Conservation (phyloP, 495 filamentous ascomycete genomes). For the Pseudomonodictys pantanalensis region DNA sequence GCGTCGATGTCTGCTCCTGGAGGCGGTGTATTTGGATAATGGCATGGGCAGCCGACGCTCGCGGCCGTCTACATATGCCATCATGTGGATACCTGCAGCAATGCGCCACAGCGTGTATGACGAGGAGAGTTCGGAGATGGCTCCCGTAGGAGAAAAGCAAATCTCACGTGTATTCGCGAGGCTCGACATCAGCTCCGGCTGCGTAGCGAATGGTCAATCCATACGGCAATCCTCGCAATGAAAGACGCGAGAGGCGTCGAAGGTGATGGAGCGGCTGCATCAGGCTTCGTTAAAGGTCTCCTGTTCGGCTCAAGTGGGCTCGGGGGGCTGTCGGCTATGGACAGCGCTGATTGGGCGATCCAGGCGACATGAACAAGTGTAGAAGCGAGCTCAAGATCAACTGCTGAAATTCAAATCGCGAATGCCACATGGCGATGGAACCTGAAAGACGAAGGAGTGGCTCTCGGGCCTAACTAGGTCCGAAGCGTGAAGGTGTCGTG, state of each 20-base stretch:
- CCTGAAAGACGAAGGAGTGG: constrained; percentile 15
- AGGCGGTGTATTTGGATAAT: too few species aligned
- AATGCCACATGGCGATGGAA: constrained; percentile 32
- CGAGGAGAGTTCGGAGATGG: constrained; percentile 14
- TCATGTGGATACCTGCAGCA: constrained; percentile 5
- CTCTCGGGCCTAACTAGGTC: constrained; percentile 1
- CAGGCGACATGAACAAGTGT: constrained; percentile 7
- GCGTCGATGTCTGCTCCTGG: constrained; percentile 8
- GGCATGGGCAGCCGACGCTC: background rate
- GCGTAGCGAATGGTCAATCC: background rate
- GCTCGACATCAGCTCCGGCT: constrained; percentile 5
- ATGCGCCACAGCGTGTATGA: constrained; percentile 7
- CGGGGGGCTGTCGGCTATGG: constrained; percentile 1
- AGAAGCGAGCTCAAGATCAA: background rate
- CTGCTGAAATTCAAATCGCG: background rate
- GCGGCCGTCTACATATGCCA: constrained; percentile 3
- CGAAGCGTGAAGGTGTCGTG: constrained; percentile 10
- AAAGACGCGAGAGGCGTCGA: constrained; percentile 21
- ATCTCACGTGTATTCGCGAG: background rate
- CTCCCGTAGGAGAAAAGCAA: constrained; percentile 9
- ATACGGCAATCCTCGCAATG: background rate
- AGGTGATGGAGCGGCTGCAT: constrained; percentile 6
- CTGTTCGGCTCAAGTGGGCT: constrained; percentile 1
- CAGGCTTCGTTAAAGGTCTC: constrained; percentile 20
- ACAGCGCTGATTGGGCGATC: constrained; percentile 13